Base-by-base conservation (phyloP, 2,329 filamentous ascomycete species). In the Cladosporium velox region DNA sequence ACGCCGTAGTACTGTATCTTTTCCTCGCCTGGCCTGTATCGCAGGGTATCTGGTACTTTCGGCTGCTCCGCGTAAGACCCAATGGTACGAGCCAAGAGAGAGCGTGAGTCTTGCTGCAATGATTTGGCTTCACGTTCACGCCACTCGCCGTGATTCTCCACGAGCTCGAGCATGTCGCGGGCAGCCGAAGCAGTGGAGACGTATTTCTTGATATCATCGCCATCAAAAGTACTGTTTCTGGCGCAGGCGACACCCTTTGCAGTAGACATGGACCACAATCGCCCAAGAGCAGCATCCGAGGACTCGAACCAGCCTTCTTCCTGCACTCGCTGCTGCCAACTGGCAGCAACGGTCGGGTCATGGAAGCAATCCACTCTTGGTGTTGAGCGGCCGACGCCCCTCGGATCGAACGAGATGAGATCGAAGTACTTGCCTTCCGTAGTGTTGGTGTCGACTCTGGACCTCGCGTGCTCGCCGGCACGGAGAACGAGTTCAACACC, bases 81-180 rank as follows among this genome's bases (percentile, higher is more conserved):
- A 6, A 34, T 7, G 5, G n/a, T 18, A 3, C 47, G 47, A 14
- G 32, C 34, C 51, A 34, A 47, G 3, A n/a, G 38, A 30, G 44
- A 34, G 14, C 26, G n/a, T 4, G 24, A 24, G 14, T 6, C 24
- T 11, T 18, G 44, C 28, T 67, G 26, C 11, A 69, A 34, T 14
- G 62, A 41, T 41, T 35, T 65, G 1, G 69, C 69, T 52, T 80
- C 71, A 26, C 72, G 32, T 55, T 75, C 69, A 15, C 73, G 69
- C 72, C 72, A 75, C 49, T 69, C 68, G 44, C 72, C 79, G 65
- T 81, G 79, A 34, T 60, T 64, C 68, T 85, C 82, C 11, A 80
- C 75, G 41, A 85, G 78, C 52, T 80, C 78, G 12, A 85, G 72
- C 81, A 85, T 84, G 67, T 85, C 83, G 34, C 79, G 74, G 1